These are phyloP conservation scores for Microcera coccophila DNA, from an alignment of 2,329 filamentous ascomycete species.

Conservation along the genomic window DNA sequence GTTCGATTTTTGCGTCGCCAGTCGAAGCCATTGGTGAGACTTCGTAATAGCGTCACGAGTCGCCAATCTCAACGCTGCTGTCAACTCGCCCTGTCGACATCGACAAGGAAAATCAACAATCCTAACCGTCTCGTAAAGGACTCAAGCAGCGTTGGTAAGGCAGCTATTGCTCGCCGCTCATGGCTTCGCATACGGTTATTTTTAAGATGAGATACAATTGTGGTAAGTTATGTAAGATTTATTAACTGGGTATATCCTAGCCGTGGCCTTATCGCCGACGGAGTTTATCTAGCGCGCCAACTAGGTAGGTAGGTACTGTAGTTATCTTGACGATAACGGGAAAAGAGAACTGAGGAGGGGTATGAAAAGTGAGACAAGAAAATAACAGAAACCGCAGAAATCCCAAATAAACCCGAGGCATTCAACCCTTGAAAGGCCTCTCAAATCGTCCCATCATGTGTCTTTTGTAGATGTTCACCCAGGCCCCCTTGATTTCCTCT, in stretches of 20 bases:
- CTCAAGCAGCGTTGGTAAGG: no score
- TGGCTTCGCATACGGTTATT: no score
- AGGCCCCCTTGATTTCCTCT: conserved; percentile 13
- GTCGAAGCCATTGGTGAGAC: background rate
- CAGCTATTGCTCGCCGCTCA: no score
- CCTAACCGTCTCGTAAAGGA: background rate
- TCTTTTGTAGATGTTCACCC: conserved; percentile 13
- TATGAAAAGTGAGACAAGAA: conserved; percentile 2
- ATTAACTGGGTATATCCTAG: background rate
- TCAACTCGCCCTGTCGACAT: background rate
- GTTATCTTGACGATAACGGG: background rate
- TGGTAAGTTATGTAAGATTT: no score
- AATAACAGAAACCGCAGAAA: background rate
- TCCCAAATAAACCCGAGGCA: conserved; percentile 4
- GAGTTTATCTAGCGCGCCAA: background rate
- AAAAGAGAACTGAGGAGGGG: background rate
- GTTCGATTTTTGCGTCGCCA: conserved; percentile 29
- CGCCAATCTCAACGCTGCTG: background rate
- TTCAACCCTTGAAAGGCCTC: conserved; percentile 12
- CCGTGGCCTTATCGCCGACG: background rate
- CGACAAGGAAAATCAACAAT: no score
- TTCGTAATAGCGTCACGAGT: background rate
- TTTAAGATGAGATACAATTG: no score
- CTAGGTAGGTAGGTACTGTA: no score
- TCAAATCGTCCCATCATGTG: conserved; percentile 20